phyloP scores from a whole-genome alignment of 345 rosid genomes.

The Odontarrhena argentea region DNA sequence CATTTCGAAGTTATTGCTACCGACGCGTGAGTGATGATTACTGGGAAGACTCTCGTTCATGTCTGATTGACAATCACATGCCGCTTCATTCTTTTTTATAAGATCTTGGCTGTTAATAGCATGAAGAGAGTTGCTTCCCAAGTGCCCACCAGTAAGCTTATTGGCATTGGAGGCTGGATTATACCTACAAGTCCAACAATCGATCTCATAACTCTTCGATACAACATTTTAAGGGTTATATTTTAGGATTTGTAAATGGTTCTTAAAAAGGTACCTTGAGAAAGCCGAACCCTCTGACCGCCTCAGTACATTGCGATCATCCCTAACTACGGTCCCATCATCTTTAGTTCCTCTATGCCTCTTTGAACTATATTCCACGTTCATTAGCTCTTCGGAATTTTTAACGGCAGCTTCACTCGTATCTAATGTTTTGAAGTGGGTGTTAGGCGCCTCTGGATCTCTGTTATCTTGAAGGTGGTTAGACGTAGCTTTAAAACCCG shows the following conservation, averaged over 20 bases:
- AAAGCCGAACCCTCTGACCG: constrained; percentile 81
- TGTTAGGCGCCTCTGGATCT: constrained; percentile 28
- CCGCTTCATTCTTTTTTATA: constrained; percentile 47
- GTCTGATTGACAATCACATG: constrained; percentile 43
- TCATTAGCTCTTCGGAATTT: constrained; percentile 11
- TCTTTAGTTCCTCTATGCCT: constrained; percentile 47
- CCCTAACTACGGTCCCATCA: constrained; percentile 41
- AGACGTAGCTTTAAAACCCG: constrained; percentile 29
- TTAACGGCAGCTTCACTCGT: constrained; percentile 25
- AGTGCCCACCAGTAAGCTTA: constrained; percentile 57
- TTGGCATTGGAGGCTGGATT: constrained; percentile 55
- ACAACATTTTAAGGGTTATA: constrained; percentile 2
- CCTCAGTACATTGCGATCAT: constrained; percentile 65
- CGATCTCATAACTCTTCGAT: constrained; percentile 12
- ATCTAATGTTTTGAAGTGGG: constrained; percentile 30
- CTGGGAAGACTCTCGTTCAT: constrained; percentile 44
- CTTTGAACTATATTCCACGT: constrained; percentile 37
- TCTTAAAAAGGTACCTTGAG: constrained; percentile 57
- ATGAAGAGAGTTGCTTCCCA: constrained; percentile 55
- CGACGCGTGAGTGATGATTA: constrained; percentile 57
- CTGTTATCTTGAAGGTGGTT: constrained; percentile 32
- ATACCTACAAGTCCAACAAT: constrained; percentile 47
- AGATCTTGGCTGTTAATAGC: constrained; percentile 47
- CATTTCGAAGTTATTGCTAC: constrained; percentile 60
- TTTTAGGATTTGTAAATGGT: not conserved